These are phyloP conservation scores for Phalaenopsis equestris DNA, from an alignment of 106 monocot species.

Conservation along the genomic window DNA sequence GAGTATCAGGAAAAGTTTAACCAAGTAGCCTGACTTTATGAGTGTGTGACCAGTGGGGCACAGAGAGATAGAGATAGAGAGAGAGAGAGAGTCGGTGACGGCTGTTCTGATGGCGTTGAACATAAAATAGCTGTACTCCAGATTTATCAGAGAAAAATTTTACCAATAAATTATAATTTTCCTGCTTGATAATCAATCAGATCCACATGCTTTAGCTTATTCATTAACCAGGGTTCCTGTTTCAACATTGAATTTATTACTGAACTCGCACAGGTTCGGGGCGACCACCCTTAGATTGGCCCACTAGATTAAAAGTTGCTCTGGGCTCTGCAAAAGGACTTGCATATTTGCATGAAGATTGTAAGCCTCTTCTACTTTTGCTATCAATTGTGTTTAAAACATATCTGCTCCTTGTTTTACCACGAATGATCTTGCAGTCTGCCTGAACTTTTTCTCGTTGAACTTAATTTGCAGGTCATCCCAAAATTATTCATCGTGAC, in stretches of 20 bases:
- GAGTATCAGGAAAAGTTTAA: too few relatives aligned
- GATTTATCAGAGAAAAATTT: too few relatives aligned
- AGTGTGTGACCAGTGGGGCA: too few relatives aligned
- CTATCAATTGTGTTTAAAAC: not conserved
- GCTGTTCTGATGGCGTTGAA: too few relatives aligned
- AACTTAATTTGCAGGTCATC: constrained; percentile 51
- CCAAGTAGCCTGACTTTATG: too few relatives aligned
- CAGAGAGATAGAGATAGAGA: too few relatives aligned
- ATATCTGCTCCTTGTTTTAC: not conserved
- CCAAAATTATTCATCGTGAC: constrained; percentile 88
- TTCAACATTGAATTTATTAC: not conserved
- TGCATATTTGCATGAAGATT: constrained; percentile 73
- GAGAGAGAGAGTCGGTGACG: too few relatives aligned
- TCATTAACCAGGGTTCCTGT: not conserved
- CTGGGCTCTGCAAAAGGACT: constrained; percentile 65
- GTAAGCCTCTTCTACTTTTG: constrained; percentile 21
- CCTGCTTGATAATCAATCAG: not conserved
- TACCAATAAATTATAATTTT: not conserved
- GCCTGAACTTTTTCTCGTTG: not conserved
- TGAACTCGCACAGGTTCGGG: not conserved
- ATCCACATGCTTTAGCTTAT: not conserved
- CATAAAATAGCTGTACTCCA: too few relatives aligned
- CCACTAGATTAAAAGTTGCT: constrained; percentile 36
- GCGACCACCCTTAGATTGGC: constrained; percentile 9
- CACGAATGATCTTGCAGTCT: not conserved